These are phyloP conservation scores for Sporobolomyces phaffii DNA, from an alignment of 768 basidiomycete genomes.

Conservation along the genomic window DNA sequence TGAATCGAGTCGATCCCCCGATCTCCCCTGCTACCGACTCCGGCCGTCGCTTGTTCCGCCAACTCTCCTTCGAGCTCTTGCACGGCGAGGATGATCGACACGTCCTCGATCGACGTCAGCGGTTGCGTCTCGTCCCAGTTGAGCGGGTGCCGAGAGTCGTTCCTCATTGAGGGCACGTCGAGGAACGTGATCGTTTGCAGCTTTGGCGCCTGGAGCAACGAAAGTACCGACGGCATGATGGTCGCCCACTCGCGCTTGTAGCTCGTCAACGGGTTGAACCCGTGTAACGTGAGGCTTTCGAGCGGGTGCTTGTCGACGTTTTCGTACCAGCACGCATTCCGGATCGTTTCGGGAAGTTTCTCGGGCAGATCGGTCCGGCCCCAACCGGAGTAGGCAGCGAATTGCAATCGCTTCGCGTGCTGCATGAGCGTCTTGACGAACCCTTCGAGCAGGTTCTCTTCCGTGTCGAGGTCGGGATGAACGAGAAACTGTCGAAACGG, in stretches of 20 bases:
- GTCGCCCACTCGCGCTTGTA: conserved; percentile 14
- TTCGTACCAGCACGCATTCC: conserved; percentile 14
- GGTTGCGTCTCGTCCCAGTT: conserved; percentile 1
- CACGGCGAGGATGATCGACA: conserved; percentile 19
- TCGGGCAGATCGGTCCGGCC: conserved; percentile 23
- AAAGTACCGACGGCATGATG: conserved; percentile 7
- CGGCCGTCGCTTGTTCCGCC: neutral
- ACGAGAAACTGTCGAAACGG: neutral
- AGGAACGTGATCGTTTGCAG: conserved; percentile 9
- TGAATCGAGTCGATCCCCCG: neutral
- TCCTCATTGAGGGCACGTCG: conserved; percentile 26
- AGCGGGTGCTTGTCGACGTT: conserved; percentile 18
- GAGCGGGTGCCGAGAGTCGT: conserved; percentile 5
- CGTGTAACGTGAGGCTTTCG: conserved; percentile 14
- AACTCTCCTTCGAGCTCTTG: conserved; percentile 11
- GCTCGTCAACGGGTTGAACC: conserved; percentile 30
- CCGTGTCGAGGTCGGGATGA: conserved; percentile 25
- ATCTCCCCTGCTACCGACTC: neutral
- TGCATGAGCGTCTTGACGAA: conserved; percentile 7
- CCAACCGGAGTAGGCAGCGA: conserved; percentile 26
- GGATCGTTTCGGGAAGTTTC: conserved; percentile 4
- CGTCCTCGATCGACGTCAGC: neutral
- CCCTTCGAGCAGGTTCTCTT: conserved; percentile 9
- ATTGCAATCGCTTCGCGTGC: conserved; percentile 5
- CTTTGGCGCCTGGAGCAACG: neutral